Evolutionary conservation across 23 red algal genomes (phyloP).

Genomic region (Porphyridium purpureum): DNA sequence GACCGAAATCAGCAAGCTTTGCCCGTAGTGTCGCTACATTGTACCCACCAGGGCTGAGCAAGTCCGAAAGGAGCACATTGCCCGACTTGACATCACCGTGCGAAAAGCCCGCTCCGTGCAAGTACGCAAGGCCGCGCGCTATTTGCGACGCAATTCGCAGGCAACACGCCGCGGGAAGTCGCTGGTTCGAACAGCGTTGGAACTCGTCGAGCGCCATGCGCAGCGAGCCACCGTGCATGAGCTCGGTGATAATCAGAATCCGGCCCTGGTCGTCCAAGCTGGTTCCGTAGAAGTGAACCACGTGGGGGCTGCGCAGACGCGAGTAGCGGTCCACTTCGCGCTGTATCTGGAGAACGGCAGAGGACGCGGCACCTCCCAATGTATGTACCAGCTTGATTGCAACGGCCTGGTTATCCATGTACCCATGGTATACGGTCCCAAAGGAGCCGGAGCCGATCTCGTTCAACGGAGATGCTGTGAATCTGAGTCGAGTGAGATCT

Average conservation of each 20-base stretch:
- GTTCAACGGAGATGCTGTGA: too few species aligned
- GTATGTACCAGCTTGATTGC: slow-evolving; percentile 63
- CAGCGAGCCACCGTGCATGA: slow-evolving; percentile 31
- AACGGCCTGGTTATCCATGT: slow-evolving; percentile 18
- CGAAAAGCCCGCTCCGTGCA: slow-evolving; percentile 16
- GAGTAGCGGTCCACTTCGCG: slow-evolving; percentile 35
- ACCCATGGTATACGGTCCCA: slow-evolving; percentile 33
- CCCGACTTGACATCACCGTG: slow-evolving; percentile 58
- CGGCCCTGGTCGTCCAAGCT: slow-evolving; percentile 17
- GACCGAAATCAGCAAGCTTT: slow-evolving; percentile 58
- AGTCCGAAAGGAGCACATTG: slow-evolving; percentile 34
- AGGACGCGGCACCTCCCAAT: too few species aligned
- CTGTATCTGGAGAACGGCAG: slow-evolving; percentile 25
- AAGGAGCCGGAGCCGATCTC: slow-evolving; percentile 54
- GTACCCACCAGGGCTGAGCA: slow-evolving; percentile 2
- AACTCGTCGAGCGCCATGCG: slow-evolving; percentile 5
- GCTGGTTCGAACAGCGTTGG: slow-evolving; percentile 8
- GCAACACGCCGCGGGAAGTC: slow-evolving; percentile 13
- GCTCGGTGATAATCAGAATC: slow-evolving; percentile 41
- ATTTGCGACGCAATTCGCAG: slow-evolving; percentile 33
- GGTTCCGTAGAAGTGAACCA: slow-evolving; percentile 32
- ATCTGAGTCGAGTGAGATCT: too few species aligned
- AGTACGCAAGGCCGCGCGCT: slow-evolving; percentile 20
- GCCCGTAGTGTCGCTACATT: too few species aligned
- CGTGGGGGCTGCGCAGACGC: slow-evolving; percentile 17